These are phyloP conservation scores for Aechmea fasciata DNA, from an alignment of 176 grass and related monocot genomes.

Conservation along the genomic window DNA sequence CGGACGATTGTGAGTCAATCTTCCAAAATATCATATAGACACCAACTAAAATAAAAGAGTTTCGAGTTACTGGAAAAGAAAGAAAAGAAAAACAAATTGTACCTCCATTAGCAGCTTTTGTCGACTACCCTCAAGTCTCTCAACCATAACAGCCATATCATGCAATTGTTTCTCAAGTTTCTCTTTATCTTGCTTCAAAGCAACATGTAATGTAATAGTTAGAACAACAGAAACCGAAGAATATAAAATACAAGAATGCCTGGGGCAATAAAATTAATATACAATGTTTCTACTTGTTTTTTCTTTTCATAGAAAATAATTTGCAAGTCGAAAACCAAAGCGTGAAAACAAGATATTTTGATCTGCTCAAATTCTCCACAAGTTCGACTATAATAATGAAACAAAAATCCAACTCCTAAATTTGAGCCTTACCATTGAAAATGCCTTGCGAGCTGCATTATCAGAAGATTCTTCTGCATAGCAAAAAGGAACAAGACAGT, in stretches of 20 bases:
- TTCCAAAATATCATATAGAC: constrained; percentile 23
- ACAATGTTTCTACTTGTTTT: no score
- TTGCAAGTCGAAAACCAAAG: no score
- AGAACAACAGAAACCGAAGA: not conserved
- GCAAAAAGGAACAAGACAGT: constrained; percentile 7
- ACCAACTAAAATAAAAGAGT: constrained; percentile 3
- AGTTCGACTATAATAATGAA: not conserved
- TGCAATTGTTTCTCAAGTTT: constrained; percentile 88
- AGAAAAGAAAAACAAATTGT: not conserved
- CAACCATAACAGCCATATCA: constrained; percentile 92
- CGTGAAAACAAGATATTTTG: no score
- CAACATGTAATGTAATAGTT: not conserved
- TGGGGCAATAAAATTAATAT: not conserved
- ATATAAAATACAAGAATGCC: not conserved
- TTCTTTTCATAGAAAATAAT: no score
- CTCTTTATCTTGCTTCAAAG: constrained; percentile 65
- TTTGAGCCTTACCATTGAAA: constrained; percentile 56
- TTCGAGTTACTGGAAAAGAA: constrained; percentile 25
- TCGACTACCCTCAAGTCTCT: constrained; percentile 87
- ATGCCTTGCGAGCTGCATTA: constrained; percentile 53
- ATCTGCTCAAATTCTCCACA: no score
- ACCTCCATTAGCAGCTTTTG: constrained; percentile 94
- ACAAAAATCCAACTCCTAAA: constrained; percentile 3
- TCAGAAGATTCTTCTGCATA: constrained; percentile 78
- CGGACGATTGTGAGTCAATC: constrained; percentile 96